Base-by-base conservation (phyloP, 768 basidiomycete genomes). In the Calocera cornea region DNA sequence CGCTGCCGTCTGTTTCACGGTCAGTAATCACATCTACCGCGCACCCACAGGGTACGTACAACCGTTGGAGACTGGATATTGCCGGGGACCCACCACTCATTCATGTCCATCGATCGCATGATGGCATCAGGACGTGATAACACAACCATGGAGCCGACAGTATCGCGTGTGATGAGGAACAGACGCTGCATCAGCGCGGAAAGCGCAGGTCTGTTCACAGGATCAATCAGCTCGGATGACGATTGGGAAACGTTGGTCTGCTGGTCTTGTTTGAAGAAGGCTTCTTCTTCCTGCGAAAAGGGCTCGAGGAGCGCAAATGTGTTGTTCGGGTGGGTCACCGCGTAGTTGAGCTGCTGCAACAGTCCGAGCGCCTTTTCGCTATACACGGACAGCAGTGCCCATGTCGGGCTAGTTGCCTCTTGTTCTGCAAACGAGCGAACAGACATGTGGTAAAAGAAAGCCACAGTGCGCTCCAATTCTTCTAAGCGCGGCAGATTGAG, bases 321-420 rank as follows among this genome's bases (percentile, higher is more conserved):
- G 72, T 93, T 88, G 72, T 94, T 90, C 7, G 94, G 94, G 75
- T 97, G 94, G 0, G 91, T 88, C 60, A 95, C 81, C 0, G 91
- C 89, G 70, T 94, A 93, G 75, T 93, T 94, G 69, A 97, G 77
- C 70, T 93, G 89, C 73, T 93, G 92, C 0, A 97, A 80, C 29
- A 95, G 83, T 34, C 85, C 79, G 22, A 94, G 77, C 0, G 88
- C 86, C 69, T 84, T 85, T 0, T 79, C 79, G 1, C 86, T 84
- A 75, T 91, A 93, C 19, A 84, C 84, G 0, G 81, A 80, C 47
- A 93, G 80, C 5, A 92, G 83, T 71, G 84, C 86, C 65, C 82
- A 82, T 19, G 86, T 81, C 1, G 82, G 82, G 5, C 80, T 78
- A n/a, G 44, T n/a, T 64, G 27, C 41, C 33, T 41, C 65, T 22